A percentile compares a stretch with the other conserved stretches of the same genome.
Evolutionary conservation across 768 basidiomycete genomes (phyloP).

Genomic region (Mycena maculata): DNA sequence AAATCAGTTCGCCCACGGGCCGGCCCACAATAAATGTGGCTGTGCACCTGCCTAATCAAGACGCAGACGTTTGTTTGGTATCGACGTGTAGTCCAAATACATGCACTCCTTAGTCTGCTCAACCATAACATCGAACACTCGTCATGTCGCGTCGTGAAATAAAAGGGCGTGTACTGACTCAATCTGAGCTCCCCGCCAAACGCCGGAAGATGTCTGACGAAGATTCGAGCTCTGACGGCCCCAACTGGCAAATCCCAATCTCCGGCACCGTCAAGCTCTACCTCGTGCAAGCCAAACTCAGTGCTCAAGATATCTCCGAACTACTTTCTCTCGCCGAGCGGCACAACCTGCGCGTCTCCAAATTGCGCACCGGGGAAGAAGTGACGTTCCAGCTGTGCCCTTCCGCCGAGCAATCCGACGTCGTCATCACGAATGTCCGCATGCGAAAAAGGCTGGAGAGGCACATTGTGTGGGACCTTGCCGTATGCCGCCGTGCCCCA

Average conservation of each 20-base stretch:
- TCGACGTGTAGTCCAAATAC: background rate
- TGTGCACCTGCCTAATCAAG: constrained; percentile 9
- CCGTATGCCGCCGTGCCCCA: constrained; percentile 62
- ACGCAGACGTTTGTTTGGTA: constrained; percentile 6
- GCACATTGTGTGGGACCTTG: constrained; percentile 72
- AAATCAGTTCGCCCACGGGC: too few species aligned
- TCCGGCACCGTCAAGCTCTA: constrained; percentile 35
- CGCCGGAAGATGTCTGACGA: constrained; percentile 16
- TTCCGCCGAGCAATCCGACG: constrained; percentile 62
- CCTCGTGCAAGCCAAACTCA: constrained; percentile 41
- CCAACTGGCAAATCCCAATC: constrained; percentile 2
- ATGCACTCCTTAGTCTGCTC: background rate
- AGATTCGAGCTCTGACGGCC: background rate
- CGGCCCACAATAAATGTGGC: too few species aligned
- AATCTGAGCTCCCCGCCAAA: constrained; percentile 11
- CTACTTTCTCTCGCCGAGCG: constrained; percentile 51
- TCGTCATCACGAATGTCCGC: constrained; percentile 72
- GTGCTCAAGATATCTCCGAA: constrained; percentile 42
- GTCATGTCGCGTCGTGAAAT: background rate
- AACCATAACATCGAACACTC: background rate
- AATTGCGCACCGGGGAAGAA: background rate
- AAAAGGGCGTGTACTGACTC: background rate
- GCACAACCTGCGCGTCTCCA: constrained; percentile 20
- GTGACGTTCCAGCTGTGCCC: constrained; percentile 50
- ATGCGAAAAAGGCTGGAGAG: constrained; percentile 79